Evolutionary conservation across 495 filamentous ascomycete genomes (phyloP), one percentile per base, ranked within the genome.

Genomic region (Amorphotheca resinae): DNA sequence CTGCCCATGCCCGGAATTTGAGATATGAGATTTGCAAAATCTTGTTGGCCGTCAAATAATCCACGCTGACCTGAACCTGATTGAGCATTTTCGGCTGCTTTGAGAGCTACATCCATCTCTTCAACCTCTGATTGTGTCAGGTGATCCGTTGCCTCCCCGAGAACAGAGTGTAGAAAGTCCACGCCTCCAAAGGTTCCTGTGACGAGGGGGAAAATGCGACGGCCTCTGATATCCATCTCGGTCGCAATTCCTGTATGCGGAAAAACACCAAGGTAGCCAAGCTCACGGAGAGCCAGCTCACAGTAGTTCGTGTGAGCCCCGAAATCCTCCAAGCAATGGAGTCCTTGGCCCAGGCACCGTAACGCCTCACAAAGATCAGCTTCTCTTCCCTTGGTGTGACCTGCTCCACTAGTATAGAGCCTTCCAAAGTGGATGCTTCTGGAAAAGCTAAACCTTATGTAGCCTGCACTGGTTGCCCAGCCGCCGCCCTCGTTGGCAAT

Each of bases 271-370:
- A 66, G 68, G 49, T 82, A 80, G 8, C 86, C 87, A 44, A 95
- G 72, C 54, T 98, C 91, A 2, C 84, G 78, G 21, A 98, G 69
- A 6, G 72, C 80, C 21, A 95, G 74, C 61, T 98, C 91, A 43
- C 77, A 77, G 60, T 98, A 56, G 57, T 98, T 98, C 28, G 83
- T 88, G 58, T 98, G 91, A 3, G 91, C 91, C 14, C 82, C 84
- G 52, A 95, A 98, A 58, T 98, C 89, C 59, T 98, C 91, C 38
- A 96, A 68, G 50, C 83, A 91, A 63, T 98, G 91, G 1, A 98
- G 73, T 15, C 80, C 82, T 61, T 98, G 91, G 0, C 91, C 91
- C 4, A 98, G 69, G 38, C 72, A 75, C 15, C 49, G 33, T 11
- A 98, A 66, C 11, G 89, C 91, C 61, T 98, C 91, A 54, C 73